Conservation (phyloP, 1,139 yeast genomes). For the Candida mesenterica region DNA sequence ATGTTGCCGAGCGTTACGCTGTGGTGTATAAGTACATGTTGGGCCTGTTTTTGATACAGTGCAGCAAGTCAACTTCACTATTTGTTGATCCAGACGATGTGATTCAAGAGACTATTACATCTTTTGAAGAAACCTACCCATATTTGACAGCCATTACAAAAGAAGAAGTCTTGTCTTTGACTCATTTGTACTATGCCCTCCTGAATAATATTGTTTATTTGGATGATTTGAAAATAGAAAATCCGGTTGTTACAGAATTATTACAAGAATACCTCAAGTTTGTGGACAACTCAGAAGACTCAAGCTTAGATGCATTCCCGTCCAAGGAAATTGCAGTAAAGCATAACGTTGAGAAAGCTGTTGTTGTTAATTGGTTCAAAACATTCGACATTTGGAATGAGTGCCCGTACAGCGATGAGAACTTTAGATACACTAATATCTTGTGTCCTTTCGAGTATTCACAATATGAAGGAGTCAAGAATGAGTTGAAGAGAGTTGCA, state of each 20-base stretch:
- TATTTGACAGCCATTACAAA: slow-evolving; percentile 21
- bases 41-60: slow-evolving; percentile 27
- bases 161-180: slow-evolving; percentile 28
- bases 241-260: slow-evolving; percentile 24
- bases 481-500: slow-evolving; percentile 9
- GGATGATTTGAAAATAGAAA: slow-evolving; percentile 30
- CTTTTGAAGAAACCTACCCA: slow-evolving; percentile 23
- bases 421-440: slow-evolving; percentile 24
- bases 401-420: slow-evolving; percentile 29
- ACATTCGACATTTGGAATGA: slow-evolving; percentile 30
- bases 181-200: slow-evolving; percentile 31
- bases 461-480: slow-evolving; percentile 12
- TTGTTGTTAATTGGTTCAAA: slow-evolving; percentile 32
- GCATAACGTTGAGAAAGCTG: slow-evolving; percentile 10
- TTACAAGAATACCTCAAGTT: slow-evolving; percentile 17
- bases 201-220: slow-evolving; percentile 30
- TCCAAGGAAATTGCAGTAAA: slow-evolving; percentile 3
- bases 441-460: slow-evolving; percentile 34
- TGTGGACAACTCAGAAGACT: slow-evolving; percentile 2
- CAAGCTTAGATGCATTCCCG: slow-evolving; percentile 2
- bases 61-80: slow-evolving; percentile 13
- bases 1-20: slow-evolving; percentile 18
- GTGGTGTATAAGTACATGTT: slow-evolving; percentile 25
- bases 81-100: slow-evolving; percentile 20
- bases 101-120: slow-evolving; percentile 20